Conservation (phyloP, 2,329 filamentous ascomycete species). For the Fusarium solani-melongenae region DNA sequence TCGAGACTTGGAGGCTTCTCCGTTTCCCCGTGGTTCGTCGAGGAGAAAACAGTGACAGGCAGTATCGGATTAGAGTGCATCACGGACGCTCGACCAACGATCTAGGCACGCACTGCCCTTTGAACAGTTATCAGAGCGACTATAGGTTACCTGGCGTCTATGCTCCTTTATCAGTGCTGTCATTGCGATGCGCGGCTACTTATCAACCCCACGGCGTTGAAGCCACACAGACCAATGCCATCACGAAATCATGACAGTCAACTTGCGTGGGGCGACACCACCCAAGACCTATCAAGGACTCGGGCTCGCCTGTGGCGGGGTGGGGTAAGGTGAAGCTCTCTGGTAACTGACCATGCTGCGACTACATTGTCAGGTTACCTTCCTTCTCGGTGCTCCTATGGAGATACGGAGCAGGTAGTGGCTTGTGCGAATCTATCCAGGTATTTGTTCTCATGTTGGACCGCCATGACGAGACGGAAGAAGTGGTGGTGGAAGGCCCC, state of each 20-base stretch:
- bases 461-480: neutral
- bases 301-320: slow-evolving; percentile 18
- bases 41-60: neutral
- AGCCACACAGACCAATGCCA: slow-evolving; percentile 20
- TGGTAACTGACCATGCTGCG: neutral
- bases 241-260: slow-evolving; percentile 11
- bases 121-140: neutral
- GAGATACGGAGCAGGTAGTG: neutral
- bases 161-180: neutral
- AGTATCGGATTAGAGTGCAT: neutral
- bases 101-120: neutral
- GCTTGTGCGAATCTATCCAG: neutral
- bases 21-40: slow-evolving; percentile 4
- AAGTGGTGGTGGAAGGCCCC: neutral
- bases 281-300: slow-evolving; percentile 14
- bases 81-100: neutral
- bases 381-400: neutral
- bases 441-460: neutral
- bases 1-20: slow-evolving; percentile 9
- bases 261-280: slow-evolving; percentile 25
- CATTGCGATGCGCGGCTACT: slow-evolving; percentile 10
- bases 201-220: slow-evolving; percentile 32
- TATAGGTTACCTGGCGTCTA: neutral
- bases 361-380: neutral
- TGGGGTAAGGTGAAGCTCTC: slow-evolving; percentile 13